Base-by-base conservation (phyloP, 2,329 filamentous ascomycete genomes). In the Dryadomyces quercus-mongolicae region DNA sequence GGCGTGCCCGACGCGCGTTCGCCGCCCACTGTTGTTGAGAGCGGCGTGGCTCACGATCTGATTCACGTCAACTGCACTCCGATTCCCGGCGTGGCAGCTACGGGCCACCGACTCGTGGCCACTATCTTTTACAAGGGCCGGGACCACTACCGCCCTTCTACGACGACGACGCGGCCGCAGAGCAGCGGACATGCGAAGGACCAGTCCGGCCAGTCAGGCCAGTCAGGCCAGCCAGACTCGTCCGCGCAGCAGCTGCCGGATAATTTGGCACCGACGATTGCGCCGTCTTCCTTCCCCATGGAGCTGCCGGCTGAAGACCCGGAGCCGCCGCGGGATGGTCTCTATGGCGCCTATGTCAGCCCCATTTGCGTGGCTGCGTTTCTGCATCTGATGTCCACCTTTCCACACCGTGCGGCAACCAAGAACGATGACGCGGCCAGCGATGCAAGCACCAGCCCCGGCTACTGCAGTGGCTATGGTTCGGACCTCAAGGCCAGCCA, bases 341-440 rank as follows among this genome's bases (percentile, higher is more conserved):
- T 84, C 18, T 85, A 85, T 61, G 81, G 81, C 58, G 81, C 78
- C 20, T 82, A 82, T 62, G 76, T 84, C 63, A 83, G 80, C 18
- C 79, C 81, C 6, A 71, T 84, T 57, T 84, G 81, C 68, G 75
- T 83, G 58, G 80, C 80, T 10, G 81, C 80, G 15, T 85, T 85
- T 65, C 72, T 85, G 21, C 80, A 84, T 62, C 74, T 85, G 57
- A 82, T 84, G 74, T 79, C 79, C 20, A 75, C 73, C 20, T 82
- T 84, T 56, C 81, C 81, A 13, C 70, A 78, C 20, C 74, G 75
- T 0, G 66, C 69, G 12, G 77, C 72, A 44, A 71, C 72, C n/a
- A 16, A 21, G 5, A 38, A 50, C 1, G 22, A 44, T 46, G 22
- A 25, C 2, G 36, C 8, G 10, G 18, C 12, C 43, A 21, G 13